These are phyloP conservation scores for Ensete ventricosum DNA, from an alignment of 176 grass and related monocot species.

Conservation along the genomic window DNA sequence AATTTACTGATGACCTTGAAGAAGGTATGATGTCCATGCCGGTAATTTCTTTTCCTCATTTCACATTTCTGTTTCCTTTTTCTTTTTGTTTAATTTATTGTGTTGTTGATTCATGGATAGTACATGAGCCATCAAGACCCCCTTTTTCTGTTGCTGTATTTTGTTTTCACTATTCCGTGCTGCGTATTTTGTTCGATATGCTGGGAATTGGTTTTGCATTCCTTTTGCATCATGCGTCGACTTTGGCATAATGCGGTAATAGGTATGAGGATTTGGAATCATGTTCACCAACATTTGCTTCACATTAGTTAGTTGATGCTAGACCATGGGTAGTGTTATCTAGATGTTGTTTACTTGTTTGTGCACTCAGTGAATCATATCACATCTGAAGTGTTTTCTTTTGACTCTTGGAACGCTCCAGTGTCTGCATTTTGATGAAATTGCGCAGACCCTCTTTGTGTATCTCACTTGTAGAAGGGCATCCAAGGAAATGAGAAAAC, in stretches of 20 bases:
- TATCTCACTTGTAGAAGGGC: not conserved
- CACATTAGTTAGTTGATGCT: no score
- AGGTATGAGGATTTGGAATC: no score
- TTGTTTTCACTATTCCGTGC: not conserved
- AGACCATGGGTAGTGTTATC: no score
- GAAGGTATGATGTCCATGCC: not conserved
- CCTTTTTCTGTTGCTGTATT: not conserved
- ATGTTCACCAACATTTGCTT: no score
- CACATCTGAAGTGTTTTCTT: no score
- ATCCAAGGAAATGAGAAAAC: not conserved
- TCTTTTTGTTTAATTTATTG: not conserved
- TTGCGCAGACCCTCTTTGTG: not conserved
- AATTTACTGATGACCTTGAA: not conserved
- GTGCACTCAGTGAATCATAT: no score
- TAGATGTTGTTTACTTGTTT: no score
- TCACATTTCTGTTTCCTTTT: not conserved
- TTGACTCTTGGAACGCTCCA: not conserved
- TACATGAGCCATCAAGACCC: not conserved
- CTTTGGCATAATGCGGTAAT: no score
- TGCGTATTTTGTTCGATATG: not conserved
- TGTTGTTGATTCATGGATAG: not conserved
- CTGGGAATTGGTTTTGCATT: no score
- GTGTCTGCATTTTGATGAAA: not conserved
- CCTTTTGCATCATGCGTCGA: no score
- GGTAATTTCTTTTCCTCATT: not conserved